Evolutionary conservation across 352 stramenopile species (phyloP), one percentile per base, ranked within the genome.

Genomic region (Pythium dissotocum): DNA sequence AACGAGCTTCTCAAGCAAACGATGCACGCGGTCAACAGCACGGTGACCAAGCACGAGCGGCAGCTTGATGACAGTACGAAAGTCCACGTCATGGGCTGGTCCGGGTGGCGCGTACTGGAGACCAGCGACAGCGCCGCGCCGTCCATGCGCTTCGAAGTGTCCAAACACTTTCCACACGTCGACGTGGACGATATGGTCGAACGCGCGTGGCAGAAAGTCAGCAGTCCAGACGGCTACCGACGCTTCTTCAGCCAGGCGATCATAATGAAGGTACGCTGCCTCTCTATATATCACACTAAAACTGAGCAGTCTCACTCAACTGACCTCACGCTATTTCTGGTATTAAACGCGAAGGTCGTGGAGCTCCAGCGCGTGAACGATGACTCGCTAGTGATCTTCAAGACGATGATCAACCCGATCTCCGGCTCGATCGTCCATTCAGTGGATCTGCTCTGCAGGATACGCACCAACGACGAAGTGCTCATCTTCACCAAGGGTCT

Each of bases 41-140:
- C 69, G 54, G 58, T 74, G 28, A 56, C 61, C 6, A 71, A 56
- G 36, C 69, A 64, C 12, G 40, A 58, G 33, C 70, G 77, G 8
- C 52, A 62, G 8, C 52, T 73, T 52, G 79, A 76, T 52, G 65
- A 73, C 35, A 72, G 64, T 35, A 76, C 76, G 0, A 77, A 78
- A 0, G 52, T 78, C 1, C 80, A 70, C 0, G 35, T 85, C 61
- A 85, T 88, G 79, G 77, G 77, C 16, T 88, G 79, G 79, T 78
- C 72, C 44, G 79, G 83, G 42, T 76, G 76, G 35, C 76, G 76
- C 36, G 79, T 79, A 48, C 61, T 85, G 33, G 77, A 82, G 48
- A 40, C 77, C 69, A 74, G 8, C 12, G 36, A 44, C 12, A 44
- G 12, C 12, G 36, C 7, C 2, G 36, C 10, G 36, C 36, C 36